Percentiles rank a stretch among this genome's conserved stretches.
Conservation (phyloP, 106 monocot genomes). For the Dioscorea dumetorum region DNA sequence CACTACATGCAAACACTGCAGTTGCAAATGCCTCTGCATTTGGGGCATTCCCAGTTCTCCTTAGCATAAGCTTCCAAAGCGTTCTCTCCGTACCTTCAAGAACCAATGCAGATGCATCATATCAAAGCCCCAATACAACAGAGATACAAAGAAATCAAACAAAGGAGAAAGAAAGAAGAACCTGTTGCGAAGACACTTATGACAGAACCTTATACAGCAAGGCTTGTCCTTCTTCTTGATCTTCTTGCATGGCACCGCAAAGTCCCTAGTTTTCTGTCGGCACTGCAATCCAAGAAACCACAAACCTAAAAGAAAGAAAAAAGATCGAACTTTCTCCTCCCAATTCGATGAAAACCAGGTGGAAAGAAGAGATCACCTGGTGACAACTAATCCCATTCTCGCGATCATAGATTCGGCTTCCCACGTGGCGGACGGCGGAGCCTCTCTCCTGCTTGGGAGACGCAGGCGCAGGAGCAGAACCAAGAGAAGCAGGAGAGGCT, state of each 20-base stretch:
- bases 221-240: conserved; percentile 17
- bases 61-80: neutral
- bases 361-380: conserved; percentile 27
- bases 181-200: conserved; percentile 68
- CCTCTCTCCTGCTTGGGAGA: conserved; percentile 11
- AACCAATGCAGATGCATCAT: neutral
- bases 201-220: conserved; percentile 51
- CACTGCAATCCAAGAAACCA: conserved; percentile 29
- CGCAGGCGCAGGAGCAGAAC: no score
- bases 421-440: conserved; percentile 31
- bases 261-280: conserved; percentile 60
- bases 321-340: neutral
- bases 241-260: conserved; percentile 36
- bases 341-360: neutral
- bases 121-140: neutral
- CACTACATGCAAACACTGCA: conserved; percentile 64
- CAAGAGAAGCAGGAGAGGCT: neutral
- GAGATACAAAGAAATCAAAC: neutral
- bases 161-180: neutral
- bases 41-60: conserved; percentile 54
- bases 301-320: neutral
- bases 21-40: conserved; percentile 68
- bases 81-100: conserved; percentile 56
- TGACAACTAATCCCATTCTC: conserved; percentile 67
- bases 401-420: conserved; percentile 49